Conservation (phyloP, 768 basidiomycete species). For the Pisolithus orientalis region DNA sequence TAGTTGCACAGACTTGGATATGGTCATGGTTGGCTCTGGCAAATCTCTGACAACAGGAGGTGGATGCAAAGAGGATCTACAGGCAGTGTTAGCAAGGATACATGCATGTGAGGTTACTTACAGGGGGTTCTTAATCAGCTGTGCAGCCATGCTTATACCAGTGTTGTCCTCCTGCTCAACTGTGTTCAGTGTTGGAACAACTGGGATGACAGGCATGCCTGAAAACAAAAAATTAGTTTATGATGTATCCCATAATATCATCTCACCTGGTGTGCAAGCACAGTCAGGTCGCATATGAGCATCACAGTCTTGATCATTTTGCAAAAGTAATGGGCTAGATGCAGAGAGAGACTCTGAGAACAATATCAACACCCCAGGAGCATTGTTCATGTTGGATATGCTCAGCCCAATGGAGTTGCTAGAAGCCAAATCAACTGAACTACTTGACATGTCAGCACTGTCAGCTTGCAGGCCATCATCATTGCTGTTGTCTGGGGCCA, state of each 20-base stretch:
- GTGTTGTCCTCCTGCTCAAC: not conserved
- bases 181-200: not conserved
- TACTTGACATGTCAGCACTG: not conserved
- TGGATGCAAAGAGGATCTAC: not conserved
- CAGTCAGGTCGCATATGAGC: not conserved
- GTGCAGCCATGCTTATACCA: not conserved
- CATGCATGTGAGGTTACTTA: not conserved
- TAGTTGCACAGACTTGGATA: too few relatives aligned
- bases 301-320: not conserved
- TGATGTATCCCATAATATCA: not conserved
- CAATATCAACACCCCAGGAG: not conserved
- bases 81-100: not conserved
- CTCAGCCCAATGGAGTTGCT: not conserved
- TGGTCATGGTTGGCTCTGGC: not conserved
- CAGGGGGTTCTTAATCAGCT: not conserved
- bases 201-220: not conserved
- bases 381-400: not conserved
- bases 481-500: not conserved
- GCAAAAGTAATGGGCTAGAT: not conserved
- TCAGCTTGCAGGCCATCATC: not conserved
- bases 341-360: not conserved
- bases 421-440: not conserved
- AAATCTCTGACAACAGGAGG: not conserved
- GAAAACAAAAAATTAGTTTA: not conserved
- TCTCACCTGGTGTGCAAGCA: not conserved